Evolutionary conservation across 2,329 filamentous ascomycete species (phyloP).

Genomic region (Cladosporium sp.): DNA sequence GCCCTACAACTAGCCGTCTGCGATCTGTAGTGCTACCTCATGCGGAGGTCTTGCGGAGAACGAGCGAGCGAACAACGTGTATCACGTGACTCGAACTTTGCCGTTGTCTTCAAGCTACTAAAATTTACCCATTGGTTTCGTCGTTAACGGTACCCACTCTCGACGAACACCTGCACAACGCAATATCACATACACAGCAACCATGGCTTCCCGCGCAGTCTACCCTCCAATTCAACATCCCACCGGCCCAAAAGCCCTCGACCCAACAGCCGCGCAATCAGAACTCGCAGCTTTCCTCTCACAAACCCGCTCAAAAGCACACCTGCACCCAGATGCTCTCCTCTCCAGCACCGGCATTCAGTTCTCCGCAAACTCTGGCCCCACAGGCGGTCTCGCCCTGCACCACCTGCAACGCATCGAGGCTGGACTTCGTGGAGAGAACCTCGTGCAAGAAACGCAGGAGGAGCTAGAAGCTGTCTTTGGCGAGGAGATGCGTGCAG

Average conservation of each 20-base stretch:
- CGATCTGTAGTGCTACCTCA: not conserved
- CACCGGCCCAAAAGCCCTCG: conserved; percentile 34
- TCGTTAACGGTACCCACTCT: not conserved
- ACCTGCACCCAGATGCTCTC: conserved; percentile 51
- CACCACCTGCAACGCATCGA: conserved; percentile 56
- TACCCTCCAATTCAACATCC: conserved; percentile 41
- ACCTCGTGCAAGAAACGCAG: conserved; percentile 44
- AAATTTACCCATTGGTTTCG: conserved; percentile 9
- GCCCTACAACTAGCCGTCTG: not conserved
- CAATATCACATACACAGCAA: not conserved
- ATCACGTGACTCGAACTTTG: not conserved
- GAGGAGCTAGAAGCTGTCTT: conserved; percentile 42
- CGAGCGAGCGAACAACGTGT: not conserved
- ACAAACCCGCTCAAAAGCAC: conserved; percentile 42
- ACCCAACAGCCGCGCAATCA: conserved; percentile 36
- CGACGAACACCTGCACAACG: not conserved
- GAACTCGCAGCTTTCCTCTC: conserved; percentile 44
- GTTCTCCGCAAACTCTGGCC: conserved; percentile 45
- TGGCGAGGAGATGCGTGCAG: conserved; percentile 28
- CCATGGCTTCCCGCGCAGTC: conserved; percentile 24
- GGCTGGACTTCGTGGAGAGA: conserved; percentile 54
- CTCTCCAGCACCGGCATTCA: conserved; percentile 45
- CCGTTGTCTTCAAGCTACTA: not conserved
- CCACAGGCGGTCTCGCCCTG: conserved; percentile 50
- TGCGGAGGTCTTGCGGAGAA: conserved; percentile 1